Base-by-base conservation (phyloP, 345 rosid genomes). In the Eucalyptus caleyi region DNA sequence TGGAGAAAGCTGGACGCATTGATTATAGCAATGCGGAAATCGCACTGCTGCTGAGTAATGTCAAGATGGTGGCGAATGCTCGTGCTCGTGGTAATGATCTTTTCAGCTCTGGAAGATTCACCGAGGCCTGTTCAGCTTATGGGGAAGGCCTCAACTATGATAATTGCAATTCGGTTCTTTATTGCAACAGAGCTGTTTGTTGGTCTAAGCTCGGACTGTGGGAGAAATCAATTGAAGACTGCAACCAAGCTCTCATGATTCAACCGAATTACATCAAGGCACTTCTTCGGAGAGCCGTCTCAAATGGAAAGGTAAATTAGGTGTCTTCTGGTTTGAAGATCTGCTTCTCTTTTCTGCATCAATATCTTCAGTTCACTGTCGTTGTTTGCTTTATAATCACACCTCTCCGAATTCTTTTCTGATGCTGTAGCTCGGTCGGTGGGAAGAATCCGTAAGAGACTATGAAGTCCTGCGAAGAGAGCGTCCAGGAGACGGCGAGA, bases 151-250 rank as follows among this genome's bases (percentile, higher is more conserved):
- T 98, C 44, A 95, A 88, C 59, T 89, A 92, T 86, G 95, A 98
- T 90, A 93, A 87, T 62, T 93, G 89, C 89, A 98, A 94, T 93
- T 93, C 98, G 26, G 96, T 97, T 93, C 94, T 98, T n/a, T 97
- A 95, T 80, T 98, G 99, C 92, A 98, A 98, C 88, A 94, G 99
- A 95, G 99, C 99, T 42, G 97, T 96, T 45, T 98, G 99, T 92
- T 98, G 99, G 99, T 96, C 94, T 89, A 98, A 98, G 91, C 98
- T 96, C 8, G 98, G 98, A 89, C 83, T 90, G 69, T 98, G 97
- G 99, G 98, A 96, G 89, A 94, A 94, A 89, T 97, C 99, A 89
- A 89, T 97, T 60, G 98, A 95, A 89, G 99, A 97, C 80, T 98
- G 99, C 94, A 96, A 95, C 91, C 96, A 95, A 87, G 98, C 99